Conservation (phyloP, 352 stramenopile species). For the Phytopythium ostracodes region DNA sequence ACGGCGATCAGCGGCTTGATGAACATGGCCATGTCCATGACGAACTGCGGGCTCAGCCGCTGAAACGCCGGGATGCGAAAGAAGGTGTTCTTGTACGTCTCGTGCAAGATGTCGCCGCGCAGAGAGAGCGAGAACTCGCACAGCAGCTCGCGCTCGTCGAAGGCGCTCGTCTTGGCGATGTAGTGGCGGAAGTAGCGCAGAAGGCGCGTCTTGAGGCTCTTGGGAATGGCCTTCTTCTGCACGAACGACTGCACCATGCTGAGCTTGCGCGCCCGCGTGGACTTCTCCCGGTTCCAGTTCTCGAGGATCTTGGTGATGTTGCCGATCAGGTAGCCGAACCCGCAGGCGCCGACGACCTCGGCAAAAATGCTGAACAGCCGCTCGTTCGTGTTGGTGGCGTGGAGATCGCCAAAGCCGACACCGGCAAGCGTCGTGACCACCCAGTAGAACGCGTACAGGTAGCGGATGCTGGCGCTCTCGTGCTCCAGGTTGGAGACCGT, state of each 20-base stretch:
- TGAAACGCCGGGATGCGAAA: constrained; percentile 71
- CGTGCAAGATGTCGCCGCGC: constrained; percentile 66
- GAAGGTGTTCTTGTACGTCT: constrained; percentile 75
- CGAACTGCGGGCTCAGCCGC: constrained; percentile 66
- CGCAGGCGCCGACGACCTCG: constrained; percentile 69
- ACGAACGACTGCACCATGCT: constrained; percentile 66
- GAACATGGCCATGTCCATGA: constrained; percentile 84
- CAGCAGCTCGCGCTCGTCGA: constrained; percentile 70
- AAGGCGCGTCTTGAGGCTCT: constrained; percentile 40
- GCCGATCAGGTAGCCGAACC: constrained; percentile 79
- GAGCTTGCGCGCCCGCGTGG: constrained; percentile 46
- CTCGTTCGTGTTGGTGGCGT: constrained; percentile 67
- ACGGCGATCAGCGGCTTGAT: constrained; percentile 80
- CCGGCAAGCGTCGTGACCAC: constrained; percentile 73
- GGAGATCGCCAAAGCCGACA: constrained; percentile 81
- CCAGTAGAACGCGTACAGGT: constrained; percentile 86
- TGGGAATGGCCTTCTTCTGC: constrained; percentile 54
- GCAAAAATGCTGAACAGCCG: constrained; percentile 64
- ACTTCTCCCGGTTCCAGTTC: constrained; percentile 70
- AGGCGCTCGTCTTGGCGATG: constrained; percentile 70
- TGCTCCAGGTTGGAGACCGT: constrained; percentile 17
- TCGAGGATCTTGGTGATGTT: constrained; percentile 83
- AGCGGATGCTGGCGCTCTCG: constrained; percentile 33
- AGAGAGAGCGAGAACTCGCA: constrained; percentile 75
- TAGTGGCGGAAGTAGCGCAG: constrained; percentile 80